Base-by-base conservation (phyloP, 2,329 filamentous ascomycete species). In the Tricladium varicosporioides region DNA sequence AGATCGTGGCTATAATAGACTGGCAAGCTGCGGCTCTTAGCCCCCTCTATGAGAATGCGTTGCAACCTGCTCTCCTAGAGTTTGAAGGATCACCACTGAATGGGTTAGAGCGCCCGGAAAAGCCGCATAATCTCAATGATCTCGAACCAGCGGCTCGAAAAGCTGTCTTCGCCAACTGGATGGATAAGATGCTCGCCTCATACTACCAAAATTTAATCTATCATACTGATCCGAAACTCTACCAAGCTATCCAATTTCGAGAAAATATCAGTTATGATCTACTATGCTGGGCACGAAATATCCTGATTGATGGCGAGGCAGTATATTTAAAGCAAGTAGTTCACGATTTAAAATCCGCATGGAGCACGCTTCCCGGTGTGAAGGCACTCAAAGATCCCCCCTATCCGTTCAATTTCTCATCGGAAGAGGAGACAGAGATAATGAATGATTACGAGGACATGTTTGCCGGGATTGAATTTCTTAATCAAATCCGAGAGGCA, bases 1-100 rank as follows among this genome's bases (percentile, higher is more conserved):
- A 42, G 46, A 58, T 60, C 45, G 13, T 54, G 2, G 52, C 52
- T 9, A 55, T 58, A 36, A 56, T 60, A 14, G 55, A 60, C 31
- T 60, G 58, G 58, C 55, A 60, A 47, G 53, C 55, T 10, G 15
- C 22, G 40, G 16, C 14, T 5, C 11, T 47, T 16, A 27, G 13
- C 1, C 58, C 56, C 0, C 56, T 60, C 16, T 60, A 16, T 44
- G 10, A 22, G 11, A 44, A 60, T 5, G 36, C 48, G 9, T 7
- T 4, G 2, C 43, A 33, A 5, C 58, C 52, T 36, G 16, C 8
- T 5, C 32, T 60, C 15, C 42, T 60, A 1, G 48, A 51, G 22
- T 57, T 43, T 43, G 40, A 57, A 11, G 36, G 36, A 4, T n/a
- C 36, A 10, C 36, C 36, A 40, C 36, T 40, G 10, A 40, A 40